Evolutionary conservation across 805 yeast species (phyloP), one percentile per base, ranked within the genome.

Genomic region (Starmerella etchellsii): DNA sequence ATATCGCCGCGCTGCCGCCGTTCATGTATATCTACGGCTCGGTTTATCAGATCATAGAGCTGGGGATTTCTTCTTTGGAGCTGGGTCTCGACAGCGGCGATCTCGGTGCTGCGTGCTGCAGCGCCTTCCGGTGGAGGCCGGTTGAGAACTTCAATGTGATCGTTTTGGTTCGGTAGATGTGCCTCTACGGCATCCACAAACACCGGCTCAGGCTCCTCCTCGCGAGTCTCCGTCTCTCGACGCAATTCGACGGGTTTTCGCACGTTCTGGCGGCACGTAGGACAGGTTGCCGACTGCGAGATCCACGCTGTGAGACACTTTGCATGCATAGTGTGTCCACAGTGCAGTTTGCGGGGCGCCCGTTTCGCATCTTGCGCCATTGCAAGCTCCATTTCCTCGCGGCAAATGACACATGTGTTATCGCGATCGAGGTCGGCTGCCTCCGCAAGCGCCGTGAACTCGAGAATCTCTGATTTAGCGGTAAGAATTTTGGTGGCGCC

Each of bases 251-350:
- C 31, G 22, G 20, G 13, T 6, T 39, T 13, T 19, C 47, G 41
- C 2, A 50, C 53, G 9, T 54, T 41, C 36, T 49, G 54, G 9
- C 57, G 44, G 58, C 98, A 91, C 40, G 87, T 74, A 1, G 98
- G 98, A 63, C 98, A 91, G n/a, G 74, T 73, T 51, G 79, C 88
- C 0, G 95, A 83, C 49, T 94, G 71, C 55, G 82, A 93, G 51
- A 91, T 67, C 98, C 98, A 91, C 50, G 81, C 78, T 54, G 83
- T 81, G 47, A 91, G 68, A 59, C 98, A 91, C 4, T 91, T 87
- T 61, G 80, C 64, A 58, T 91, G 98, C 42, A 88, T 67, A 36
- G 83, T 78, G 59, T 91, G 98, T 21, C 83, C 81, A 65, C 98
- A 91, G 1, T 65, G 68, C 36, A 91, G 66, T 54, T 71, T 79